These are phyloP conservation scores for Candida pseudoglaebosa DNA, from an alignment of 805 yeast species.

Conservation along the genomic window DNA sequence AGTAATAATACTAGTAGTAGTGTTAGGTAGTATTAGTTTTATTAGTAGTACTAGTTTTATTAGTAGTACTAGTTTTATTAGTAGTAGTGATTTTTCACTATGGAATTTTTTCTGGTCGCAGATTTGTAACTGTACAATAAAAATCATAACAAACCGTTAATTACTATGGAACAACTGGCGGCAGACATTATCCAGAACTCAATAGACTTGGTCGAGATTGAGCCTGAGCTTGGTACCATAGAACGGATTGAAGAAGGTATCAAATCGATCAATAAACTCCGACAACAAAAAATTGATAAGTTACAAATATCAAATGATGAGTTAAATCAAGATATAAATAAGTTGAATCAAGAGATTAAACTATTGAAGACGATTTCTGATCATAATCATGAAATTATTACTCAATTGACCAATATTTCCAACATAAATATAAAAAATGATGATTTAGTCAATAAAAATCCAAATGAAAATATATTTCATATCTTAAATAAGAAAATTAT, in stretches of 20 bases:
- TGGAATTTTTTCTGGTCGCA: neutral
- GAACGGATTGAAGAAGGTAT: slow-evolving; percentile 41
- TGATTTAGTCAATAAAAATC: neutral
- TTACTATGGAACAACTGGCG: slow-evolving; percentile 6
- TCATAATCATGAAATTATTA: slow-evolving; percentile 15
- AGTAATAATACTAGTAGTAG: too few species aligned
- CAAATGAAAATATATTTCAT: slow-evolving; percentile 1
- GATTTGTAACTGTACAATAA: too few species aligned
- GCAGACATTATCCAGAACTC: slow-evolving; percentile 10
- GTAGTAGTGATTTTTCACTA: too few species aligned
- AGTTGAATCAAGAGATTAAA: slow-evolving; percentile 14
- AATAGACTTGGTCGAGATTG: slow-evolving; percentile 33
- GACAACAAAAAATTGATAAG: slow-evolving; percentile 21
- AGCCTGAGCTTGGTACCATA: slow-evolving; percentile 46
- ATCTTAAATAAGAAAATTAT: slow-evolving; percentile 15
- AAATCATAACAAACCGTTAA: slow-evolving; percentile 1
- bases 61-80: too few species aligned
- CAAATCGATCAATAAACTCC: slow-evolving; percentile 20
- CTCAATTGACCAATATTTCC: neutral
- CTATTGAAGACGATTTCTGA: slow-evolving; percentile 19
- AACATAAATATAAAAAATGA: neutral
- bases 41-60: too few species aligned
- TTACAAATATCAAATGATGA: slow-evolving; percentile 8
- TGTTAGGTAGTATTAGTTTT: too few species aligned
- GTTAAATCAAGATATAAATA: slow-evolving; percentile 10